phyloP scores from a whole-genome alignment of 73 alveolate species.

The Paramecium tetraurelia region DNA sequence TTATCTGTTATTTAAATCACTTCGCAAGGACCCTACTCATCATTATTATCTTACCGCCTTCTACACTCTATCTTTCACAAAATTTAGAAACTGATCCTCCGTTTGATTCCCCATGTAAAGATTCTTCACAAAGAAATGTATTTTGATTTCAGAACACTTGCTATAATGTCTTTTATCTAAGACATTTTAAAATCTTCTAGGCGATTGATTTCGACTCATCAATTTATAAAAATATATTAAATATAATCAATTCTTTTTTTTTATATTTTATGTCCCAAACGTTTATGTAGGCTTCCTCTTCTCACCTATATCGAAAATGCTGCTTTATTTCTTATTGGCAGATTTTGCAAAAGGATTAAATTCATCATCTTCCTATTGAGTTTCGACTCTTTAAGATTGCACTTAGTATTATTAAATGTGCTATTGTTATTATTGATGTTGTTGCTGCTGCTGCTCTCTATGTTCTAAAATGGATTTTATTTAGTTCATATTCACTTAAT shows the following conservation, averaged over 20 bases:
- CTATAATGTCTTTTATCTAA: conserved; percentile 34
- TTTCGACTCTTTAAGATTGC: neutral
- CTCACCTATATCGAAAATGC: neutral
- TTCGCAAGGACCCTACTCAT: conserved; percentile 36
- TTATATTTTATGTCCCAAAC: neutral
- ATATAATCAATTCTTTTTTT: neutral
- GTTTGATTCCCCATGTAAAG: conserved; percentile 6
- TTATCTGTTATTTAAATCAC: neutral
- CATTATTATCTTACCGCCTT: neutral
- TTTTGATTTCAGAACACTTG: conserved; percentile 36
- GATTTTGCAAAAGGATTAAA: neutral
- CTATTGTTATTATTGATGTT: neutral
- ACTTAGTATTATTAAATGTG: neutral
- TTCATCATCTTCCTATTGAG: neutral
- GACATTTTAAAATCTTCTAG: neutral
- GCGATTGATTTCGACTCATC: conserved; percentile 10
- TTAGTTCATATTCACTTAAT: neutral
- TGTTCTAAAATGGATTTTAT: neutral
- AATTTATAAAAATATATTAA: neutral
- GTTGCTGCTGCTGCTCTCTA: neutral
- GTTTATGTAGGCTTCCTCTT: neutral
- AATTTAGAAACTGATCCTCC: neutral
- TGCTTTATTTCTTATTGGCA: neutral
- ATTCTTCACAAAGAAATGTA: conserved; percentile 28
- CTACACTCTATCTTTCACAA: conserved; percentile 14